Evolutionary conservation across 352 stramenopile species (phyloP).

Genomic region (Globisporangium splendens): DNA sequence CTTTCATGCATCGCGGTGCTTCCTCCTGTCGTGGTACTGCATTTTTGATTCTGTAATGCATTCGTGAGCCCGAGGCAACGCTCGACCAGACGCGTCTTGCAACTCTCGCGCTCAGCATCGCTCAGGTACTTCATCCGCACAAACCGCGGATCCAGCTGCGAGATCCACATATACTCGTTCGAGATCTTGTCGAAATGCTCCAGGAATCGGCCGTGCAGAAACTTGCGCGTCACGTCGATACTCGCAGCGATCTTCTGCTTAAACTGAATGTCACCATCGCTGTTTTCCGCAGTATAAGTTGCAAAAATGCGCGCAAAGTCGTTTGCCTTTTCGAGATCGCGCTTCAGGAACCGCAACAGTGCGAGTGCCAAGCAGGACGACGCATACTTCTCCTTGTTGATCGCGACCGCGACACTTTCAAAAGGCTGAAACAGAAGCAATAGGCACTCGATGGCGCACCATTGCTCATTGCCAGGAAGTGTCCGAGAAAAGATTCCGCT

Average conservation of each 20-base stretch:
- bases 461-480: conserved; percentile 30
- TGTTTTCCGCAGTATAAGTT: conserved; percentile 12
- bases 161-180: conserved; percentile 45
- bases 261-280: conserved; percentile 9
- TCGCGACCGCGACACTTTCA: conserved; percentile 37
- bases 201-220: conserved; percentile 31
- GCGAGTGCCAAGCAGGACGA: conserved; percentile 34
- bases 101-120: conserved; percentile 37
- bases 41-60: conserved; percentile 35
- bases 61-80: conserved; percentile 36
- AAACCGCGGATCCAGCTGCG: conserved; percentile 44
- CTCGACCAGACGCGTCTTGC: conserved; percentile 34
- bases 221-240: conserved; percentile 30
- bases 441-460: conserved; percentile 39
- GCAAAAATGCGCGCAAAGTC: conserved; percentile 43
- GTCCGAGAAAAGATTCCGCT: conserved; percentile 17
- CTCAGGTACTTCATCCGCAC: conserved; percentile 47
- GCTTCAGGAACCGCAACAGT: conserved; percentile 41
- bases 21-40: conserved; percentile 15
- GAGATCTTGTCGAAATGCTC: conserved; percentile 34
- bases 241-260: conserved; percentile 27
- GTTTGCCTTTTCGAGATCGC: conserved; percentile 39
- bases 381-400: conserved; percentile 43
- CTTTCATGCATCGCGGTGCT: conserved; percentile 14
- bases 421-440: conserved; percentile 41